phyloP scores from a whole-genome alignment of 1,139 yeast species.

The Lodderomyces margitis region DNA sequence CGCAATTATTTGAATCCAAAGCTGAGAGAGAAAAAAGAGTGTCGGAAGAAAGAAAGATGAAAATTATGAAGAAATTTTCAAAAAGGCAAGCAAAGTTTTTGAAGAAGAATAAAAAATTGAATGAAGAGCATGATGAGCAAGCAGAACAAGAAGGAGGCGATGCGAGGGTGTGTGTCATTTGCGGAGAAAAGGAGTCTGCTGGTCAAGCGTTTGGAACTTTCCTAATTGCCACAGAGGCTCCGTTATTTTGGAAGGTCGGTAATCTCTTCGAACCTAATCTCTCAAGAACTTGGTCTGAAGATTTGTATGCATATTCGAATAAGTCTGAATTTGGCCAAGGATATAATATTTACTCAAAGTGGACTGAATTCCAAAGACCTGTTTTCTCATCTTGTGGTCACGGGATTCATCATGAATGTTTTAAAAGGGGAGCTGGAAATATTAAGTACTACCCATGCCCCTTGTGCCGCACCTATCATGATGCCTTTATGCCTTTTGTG shows the following conservation, averaged over 20 bases:
- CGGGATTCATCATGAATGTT: conserved; percentile 62
- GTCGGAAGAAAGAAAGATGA: conserved; percentile 37
- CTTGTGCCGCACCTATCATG: conserved; percentile 54
- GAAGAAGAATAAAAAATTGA: conserved; percentile 29
- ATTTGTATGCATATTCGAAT: conserved; percentile 13
- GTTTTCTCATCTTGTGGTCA: conserved; percentile 68
- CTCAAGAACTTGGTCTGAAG: conserved; percentile 24
- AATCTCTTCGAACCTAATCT: conserved; percentile 17
- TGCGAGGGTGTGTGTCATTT: conserved; percentile 54
- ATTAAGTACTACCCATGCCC: conserved; percentile 52
- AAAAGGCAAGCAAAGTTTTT: conserved; percentile 40
- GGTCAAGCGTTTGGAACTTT: conserved; percentile 56
- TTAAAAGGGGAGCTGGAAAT: conserved; percentile 30
- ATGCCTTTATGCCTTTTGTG: background rate
- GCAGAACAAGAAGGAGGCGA: conserved; percentile 12
- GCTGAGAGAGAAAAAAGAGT: conserved; percentile 43
- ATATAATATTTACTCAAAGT: conserved; percentile 12
- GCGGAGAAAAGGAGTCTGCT: conserved; percentile 56
- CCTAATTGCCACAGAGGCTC: conserved; percentile 34
- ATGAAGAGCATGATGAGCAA: conserved; percentile 20
- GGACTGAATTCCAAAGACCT: conserved; percentile 17
- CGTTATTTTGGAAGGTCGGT: conserved; percentile 44
- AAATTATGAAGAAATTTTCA: conserved; percentile 42
- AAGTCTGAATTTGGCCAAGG: conserved; percentile 28
- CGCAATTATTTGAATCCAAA: conserved; percentile 29